A percentile compares a stretch with the other conserved stretches of the same genome.
Evolutionary conservation across 2,329 filamentous ascomycete species (phyloP).

Genomic region (Pseudopyrenochaeta lycopersici): DNA sequence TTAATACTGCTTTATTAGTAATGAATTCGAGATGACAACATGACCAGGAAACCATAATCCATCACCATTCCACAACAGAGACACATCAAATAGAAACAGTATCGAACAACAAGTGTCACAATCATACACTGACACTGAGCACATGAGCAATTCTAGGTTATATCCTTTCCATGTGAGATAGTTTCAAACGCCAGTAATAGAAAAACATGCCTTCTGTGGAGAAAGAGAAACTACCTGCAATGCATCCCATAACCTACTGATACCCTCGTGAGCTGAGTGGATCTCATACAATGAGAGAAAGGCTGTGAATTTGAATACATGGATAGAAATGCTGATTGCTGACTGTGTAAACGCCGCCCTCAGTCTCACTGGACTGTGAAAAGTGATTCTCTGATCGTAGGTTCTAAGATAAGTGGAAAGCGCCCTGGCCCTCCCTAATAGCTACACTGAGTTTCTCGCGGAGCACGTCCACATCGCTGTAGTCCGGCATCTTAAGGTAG

Average conservation of each 20-base stretch:
- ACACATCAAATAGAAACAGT: no score
- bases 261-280: neutral
- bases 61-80: no score
- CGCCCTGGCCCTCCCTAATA: conserved; percentile 94
- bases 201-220: no score
- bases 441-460: conserved; percentile 81
- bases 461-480: conserved; percentile 80
- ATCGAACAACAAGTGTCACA: no score
- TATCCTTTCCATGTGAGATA: no score
- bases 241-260: neutral
- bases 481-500: conserved; percentile 97
- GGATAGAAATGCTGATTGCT: neutral
- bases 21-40: no score
- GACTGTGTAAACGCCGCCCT: neutral
- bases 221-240: neutral
- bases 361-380: neutral
- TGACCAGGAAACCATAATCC: no score
- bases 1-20: no score
- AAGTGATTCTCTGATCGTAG: neutral
- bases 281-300: neutral
- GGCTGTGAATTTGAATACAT: neutral
- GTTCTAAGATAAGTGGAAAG: conserved; percentile 88
- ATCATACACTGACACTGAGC: no score
- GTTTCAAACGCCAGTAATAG: no score
- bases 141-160: no score